Conservation (phyloP, 2,329 filamentous ascomycete genomes). For the Hypoxylon sp. region DNA sequence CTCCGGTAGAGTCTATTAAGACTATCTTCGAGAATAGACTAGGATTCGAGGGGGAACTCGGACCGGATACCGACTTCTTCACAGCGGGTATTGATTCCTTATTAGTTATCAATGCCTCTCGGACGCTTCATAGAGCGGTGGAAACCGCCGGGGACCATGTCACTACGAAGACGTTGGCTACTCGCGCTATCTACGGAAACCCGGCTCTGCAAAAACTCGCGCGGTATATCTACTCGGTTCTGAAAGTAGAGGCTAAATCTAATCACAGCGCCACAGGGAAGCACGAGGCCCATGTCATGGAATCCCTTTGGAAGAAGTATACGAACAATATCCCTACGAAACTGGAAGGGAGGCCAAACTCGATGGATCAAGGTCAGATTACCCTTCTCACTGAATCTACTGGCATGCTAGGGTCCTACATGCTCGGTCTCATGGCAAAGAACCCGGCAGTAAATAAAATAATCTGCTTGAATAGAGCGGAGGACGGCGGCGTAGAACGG, state of each 20-base stretch:
- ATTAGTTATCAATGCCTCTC: conserved; percentile 56
- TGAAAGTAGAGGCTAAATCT: conserved; percentile 31
- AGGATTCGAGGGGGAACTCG: conserved; percentile 47
- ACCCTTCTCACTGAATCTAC: conserved; percentile 64
- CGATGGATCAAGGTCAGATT: conserved; percentile 54
- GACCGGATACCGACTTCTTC: conserved; percentile 56
- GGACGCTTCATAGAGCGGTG: conserved; percentile 54
- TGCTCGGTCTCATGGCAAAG: conserved; percentile 57
- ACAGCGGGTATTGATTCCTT: conserved; percentile 58
- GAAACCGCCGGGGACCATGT: conserved; percentile 52
- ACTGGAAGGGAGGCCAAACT: conserved; percentile 46
- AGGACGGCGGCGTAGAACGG: conserved; percentile 56
- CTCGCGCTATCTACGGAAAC: conserved; percentile 57
- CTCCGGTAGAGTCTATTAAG: conserved; percentile 51
- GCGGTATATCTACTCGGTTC: conserved; percentile 51
- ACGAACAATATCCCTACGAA: conserved; percentile 50
- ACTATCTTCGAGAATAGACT: conserved; percentile 51
- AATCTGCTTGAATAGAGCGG: conserved; percentile 63
- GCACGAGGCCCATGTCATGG: conserved; percentile 52
- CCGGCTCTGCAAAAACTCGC: conserved; percentile 55
- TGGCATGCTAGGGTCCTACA: conserved; percentile 63
- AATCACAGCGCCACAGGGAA: conserved; percentile 15
- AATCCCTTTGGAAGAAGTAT: conserved; percentile 55
- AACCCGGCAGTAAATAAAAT: conserved; percentile 57
- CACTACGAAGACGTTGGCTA: conserved; percentile 54